Conservation (phyloP, 1,284 basidiomycete genomes). For the Apiotrichum sp. region DNA sequence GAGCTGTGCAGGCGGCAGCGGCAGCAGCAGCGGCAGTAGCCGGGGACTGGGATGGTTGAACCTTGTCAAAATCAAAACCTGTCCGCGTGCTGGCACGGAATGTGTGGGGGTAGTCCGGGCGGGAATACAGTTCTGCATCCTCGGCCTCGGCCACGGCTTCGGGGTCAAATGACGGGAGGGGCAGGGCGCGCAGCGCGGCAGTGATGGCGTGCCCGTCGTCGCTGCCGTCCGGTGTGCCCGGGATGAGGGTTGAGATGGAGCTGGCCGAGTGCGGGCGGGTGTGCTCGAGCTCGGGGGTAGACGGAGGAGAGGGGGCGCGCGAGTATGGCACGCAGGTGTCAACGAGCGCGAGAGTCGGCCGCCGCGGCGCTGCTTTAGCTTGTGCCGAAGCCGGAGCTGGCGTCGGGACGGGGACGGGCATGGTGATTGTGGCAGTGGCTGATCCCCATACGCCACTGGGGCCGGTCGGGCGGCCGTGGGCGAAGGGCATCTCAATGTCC, state of each 20-base stretch:
- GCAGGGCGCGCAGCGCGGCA: not conserved
- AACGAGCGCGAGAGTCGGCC: too few species aligned
- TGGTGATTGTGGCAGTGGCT: not conserved
- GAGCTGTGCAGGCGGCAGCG: too few species aligned
- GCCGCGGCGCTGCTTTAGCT: too few species aligned
- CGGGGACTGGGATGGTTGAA: too few species aligned
- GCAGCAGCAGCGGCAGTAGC: too few species aligned
- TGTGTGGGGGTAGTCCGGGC: too few species aligned
- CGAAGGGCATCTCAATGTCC: not conserved
- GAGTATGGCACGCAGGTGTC: too few species aligned
- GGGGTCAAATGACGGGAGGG: not conserved
- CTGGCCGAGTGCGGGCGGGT: not conserved
- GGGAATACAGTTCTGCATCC: not conserved
- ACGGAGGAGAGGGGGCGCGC: not conserved
- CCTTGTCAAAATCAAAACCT: too few species aligned
- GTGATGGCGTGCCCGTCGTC: not conserved
- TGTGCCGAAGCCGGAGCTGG: not conserved
- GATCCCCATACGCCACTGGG: not conserved
- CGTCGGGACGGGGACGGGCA: not conserved
- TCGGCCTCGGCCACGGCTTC: not conserved
- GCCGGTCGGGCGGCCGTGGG: not conserved
- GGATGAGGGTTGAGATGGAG: not conserved
- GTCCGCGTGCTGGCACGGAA: too few species aligned
- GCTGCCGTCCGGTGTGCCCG: not conserved
- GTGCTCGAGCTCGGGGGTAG: not conserved